These are phyloP conservation scores for Lentinula guzmanii DNA, from an alignment of 768 basidiomycete species.

Conservation along the genomic window DNA sequence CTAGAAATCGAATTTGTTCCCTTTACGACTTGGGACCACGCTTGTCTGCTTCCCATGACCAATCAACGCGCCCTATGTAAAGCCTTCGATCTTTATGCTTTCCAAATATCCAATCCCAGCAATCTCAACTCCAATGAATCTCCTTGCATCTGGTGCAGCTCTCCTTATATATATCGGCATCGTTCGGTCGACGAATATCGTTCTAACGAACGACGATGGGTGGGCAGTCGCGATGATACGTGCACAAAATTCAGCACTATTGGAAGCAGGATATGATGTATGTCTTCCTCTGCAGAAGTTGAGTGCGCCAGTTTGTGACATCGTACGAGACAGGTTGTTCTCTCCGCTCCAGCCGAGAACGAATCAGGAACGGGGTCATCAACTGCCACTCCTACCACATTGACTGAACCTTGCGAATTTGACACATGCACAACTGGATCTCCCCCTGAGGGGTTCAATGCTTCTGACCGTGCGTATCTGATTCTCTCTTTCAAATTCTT, in stretches of 20 bases:
- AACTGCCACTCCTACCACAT: conserved; percentile 23
- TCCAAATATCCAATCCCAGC: not conserved
- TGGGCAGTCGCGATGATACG: conserved; percentile 45
- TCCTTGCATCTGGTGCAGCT: not conserved
- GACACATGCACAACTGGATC: conserved; percentile 35
- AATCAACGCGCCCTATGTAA: not conserved
- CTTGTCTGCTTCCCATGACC: not conserved
- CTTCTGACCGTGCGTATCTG: conserved; percentile 24
- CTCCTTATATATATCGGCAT: not conserved
- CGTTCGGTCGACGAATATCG: conserved; percentile 12
- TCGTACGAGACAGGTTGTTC: conserved; percentile 24
- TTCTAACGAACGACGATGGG: conserved; percentile 28
- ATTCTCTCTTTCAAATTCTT: not conserved
- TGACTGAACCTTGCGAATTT: conserved; percentile 33
- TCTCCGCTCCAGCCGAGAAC: conserved; percentile 41
- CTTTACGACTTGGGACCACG: not conserved
- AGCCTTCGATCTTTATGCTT: not conserved
- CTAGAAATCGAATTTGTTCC: not conserved
- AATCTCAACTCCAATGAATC: not conserved
- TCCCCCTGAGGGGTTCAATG: conserved; percentile 35
- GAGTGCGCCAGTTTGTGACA: not conserved
- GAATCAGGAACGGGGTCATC: conserved; percentile 41
- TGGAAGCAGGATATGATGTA: conserved; percentile 32
- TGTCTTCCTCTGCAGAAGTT: conserved; percentile 2
- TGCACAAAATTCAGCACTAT: conserved; percentile 31